Conservation (phyloP, 352 stramenopile species). For the Phytophthora citricola region DNA sequence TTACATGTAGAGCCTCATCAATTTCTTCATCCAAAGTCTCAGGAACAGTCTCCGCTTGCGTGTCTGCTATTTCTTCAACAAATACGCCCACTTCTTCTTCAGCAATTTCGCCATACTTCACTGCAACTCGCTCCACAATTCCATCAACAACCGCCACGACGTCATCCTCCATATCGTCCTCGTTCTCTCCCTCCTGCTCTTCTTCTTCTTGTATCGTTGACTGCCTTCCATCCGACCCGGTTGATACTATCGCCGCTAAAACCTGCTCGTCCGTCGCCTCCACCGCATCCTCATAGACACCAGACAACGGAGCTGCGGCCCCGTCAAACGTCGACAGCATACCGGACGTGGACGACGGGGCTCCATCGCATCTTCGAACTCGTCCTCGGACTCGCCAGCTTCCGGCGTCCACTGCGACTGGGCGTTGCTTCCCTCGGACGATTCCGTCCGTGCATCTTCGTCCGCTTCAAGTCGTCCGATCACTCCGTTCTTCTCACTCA, state of each 20-base stretch:
- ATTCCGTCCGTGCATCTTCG: conserved; percentile 30
- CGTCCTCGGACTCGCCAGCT: conserved; percentile 33
- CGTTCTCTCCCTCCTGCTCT: neutral
- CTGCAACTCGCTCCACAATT: neutral
- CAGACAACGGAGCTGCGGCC: conserved; percentile 12
- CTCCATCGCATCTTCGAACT: conserved; percentile 38
- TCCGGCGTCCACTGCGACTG: conserved; percentile 6
- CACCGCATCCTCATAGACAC: conserved; percentile 36
- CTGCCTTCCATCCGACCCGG: conserved; percentile 13
- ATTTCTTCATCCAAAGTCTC: neutral
- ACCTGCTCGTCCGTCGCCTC: conserved; percentile 33
- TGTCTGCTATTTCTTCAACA: neutral
- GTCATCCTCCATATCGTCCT: neutral
- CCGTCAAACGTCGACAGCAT: conserved; percentile 15
- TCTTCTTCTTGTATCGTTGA: conserved; percentile 21
- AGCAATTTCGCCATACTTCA: neutral
- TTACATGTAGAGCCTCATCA: neutral
- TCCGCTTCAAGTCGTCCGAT: conserved; percentile 12
- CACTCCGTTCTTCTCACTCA: conserved; percentile 15
- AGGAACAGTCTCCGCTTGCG: neutral
- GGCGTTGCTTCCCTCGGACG: conserved; percentile 20
- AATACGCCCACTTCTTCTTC: neutral
- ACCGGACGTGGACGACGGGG: conserved; percentile 22
- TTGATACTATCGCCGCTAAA: conserved; percentile 19
- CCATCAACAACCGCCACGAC: conserved; percentile 1